Evolutionary conservation across 345 rosid genomes (phyloP), one percentile per base, ranked within the genome.

Genomic region (Angophora floribunda): DNA sequence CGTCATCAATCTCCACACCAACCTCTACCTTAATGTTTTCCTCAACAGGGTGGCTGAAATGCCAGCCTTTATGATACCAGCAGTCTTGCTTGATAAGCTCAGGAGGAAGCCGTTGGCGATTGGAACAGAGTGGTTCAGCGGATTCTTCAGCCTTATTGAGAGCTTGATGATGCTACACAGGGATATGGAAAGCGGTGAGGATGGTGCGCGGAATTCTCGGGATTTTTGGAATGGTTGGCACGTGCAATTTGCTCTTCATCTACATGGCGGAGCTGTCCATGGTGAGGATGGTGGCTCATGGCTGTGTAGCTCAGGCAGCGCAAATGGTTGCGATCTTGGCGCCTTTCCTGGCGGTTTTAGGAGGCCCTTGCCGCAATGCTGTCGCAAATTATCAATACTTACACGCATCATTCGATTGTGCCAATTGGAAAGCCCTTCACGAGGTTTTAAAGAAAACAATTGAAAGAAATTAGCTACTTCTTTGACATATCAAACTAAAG

Each of bases 191-290:
- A 86, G 87, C 89, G 4, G 89, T 92, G 51, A 95, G 95, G 85
- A 93, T 95, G 98, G 92, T 88, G 32, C 94, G 98, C 52, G 99
- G 97, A 61, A 67, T 97, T 41, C 86, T 95, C 52, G 99, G 99
- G 41, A 96, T 97, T 52, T 97, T 96, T 22, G 98, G 99, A 6
- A 93, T 94, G 97, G 97, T 99, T 0, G 99, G 99, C 45, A 97
- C 97, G 6, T 96, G 95, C 49, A 97, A 97, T 89, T 89, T 97
- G 88, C 86, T 96, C 85, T 96, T 97, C 63, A 97, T 97, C 87
- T 96, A 97, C 89, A 93, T 96, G 1, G 88, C 98, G 1, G 99
- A 97, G 93, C 89, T 97, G 85, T 97, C 99, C 0, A 98, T 95
- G 87, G 99, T 95, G 88, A 94, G 99, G 90, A 97, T 95, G 53